Evolutionary conservation across 306 rosid genomes (phyloP).

Genomic region (Cicer arietinum): DNA sequence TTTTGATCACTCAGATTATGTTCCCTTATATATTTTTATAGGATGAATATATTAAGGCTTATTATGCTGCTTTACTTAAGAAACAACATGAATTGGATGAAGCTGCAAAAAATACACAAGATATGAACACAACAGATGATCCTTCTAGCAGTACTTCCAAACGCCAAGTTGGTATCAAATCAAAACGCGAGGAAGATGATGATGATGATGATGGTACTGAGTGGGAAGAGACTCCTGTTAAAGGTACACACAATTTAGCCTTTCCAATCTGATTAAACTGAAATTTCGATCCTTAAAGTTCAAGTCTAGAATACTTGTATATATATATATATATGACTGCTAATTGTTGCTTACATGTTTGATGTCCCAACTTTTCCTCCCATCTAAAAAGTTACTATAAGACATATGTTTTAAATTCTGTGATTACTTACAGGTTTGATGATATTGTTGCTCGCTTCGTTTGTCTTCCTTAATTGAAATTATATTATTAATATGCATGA

Average conservation of each 20-base stretch:
- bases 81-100: conserved; percentile 74
- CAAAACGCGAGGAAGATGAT: conserved; percentile 66
- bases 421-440: background rate
- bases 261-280: conserved; percentile 26
- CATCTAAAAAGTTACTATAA: background rate
- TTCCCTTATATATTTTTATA: conserved; percentile 44
- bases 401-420: conserved; percentile 1
- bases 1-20: conserved; percentile 4
- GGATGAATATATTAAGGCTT: conserved; percentile 93
- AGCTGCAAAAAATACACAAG: conserved; percentile 59
- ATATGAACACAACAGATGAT: conserved; percentile 41
- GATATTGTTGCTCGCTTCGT: conserved; percentile 17
- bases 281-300: conserved; percentile 20
- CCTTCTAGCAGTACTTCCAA: conserved; percentile 50
- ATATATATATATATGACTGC: conserved; percentile 7
- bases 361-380: background rate
- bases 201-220: conserved; percentile 70
- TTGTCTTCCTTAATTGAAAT: conserved; percentile 16
- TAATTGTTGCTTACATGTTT: conserved; percentile 30
- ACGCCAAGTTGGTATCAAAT: conserved; percentile 76
- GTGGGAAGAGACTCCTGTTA: conserved; percentile 81
- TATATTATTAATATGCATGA: conserved; percentile 20
- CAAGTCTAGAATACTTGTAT: conserved; percentile 20
- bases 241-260: conserved; percentile 54
- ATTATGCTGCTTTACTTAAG: conserved; percentile 79